Percentiles rank a stretch among this genome's conserved stretches.
phyloP scores from a whole-genome alignment of 116 monocot genomes.

The Trichopus zeylanicus region DNA sequence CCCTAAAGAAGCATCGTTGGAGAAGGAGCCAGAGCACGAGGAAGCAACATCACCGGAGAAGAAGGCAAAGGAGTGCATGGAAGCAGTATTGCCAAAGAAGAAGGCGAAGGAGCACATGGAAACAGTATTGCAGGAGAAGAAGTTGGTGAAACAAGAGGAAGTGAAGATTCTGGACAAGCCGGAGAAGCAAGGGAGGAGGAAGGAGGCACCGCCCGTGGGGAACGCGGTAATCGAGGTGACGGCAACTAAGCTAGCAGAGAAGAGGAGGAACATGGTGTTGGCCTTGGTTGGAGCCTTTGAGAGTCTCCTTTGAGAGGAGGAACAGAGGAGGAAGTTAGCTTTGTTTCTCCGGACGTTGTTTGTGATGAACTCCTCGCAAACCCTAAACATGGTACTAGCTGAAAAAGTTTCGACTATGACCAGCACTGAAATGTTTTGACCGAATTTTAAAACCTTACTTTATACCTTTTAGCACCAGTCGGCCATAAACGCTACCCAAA shows the following conservation, averaged over 20 bases:
- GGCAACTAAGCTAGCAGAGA: constrained; percentile 9
- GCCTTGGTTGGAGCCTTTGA: constrained; percentile 15
- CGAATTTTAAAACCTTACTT: too few relatives aligned
- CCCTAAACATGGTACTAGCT: too few relatives aligned
- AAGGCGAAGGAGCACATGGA: too few relatives aligned
- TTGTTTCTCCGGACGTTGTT: too few relatives aligned
- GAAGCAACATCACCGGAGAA: background rate
- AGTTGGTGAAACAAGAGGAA: background rate
- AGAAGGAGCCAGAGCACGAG: background rate
- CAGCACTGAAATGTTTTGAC: too few relatives aligned
- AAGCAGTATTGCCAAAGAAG: background rate
- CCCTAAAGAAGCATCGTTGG: background rate
- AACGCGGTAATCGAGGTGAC: constrained; percentile 15
- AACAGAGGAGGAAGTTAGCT: background rate
- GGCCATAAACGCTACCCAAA: too few relatives aligned
- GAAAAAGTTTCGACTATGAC: too few relatives aligned
- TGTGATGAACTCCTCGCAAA: too few relatives aligned
- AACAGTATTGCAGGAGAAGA: too few relatives aligned
- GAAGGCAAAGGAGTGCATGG: too few relatives aligned
- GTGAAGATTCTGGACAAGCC: background rate
- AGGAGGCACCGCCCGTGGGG: constrained; percentile 1
- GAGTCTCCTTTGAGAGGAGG: constrained; percentile 8
- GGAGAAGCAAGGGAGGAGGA: background rate
- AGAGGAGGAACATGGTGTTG: constrained; percentile 13
- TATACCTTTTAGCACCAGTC: too few relatives aligned